Conservation (phyloP, 2,329 filamentous ascomycete genomes). For the Juglanconis sp. region DNA sequence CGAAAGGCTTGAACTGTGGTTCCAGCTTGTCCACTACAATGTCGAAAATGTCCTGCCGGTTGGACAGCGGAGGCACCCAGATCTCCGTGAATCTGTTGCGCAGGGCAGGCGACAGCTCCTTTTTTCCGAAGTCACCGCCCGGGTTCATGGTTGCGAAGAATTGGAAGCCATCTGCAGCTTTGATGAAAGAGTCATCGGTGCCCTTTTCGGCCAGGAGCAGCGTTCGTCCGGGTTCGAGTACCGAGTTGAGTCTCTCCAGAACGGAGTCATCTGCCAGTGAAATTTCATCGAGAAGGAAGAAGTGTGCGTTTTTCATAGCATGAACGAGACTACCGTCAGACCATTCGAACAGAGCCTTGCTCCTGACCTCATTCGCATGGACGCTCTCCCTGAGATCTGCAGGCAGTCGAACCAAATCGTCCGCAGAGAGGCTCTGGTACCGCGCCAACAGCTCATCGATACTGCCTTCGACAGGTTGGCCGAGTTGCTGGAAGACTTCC, state of each 20-base stretch:
- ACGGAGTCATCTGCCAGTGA: constrained; percentile 97
- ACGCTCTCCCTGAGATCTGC: constrained; percentile 46
- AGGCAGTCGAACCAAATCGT: constrained; percentile 45
- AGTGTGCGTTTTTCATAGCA: constrained; percentile 85
- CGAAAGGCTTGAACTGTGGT: constrained; percentile 51
- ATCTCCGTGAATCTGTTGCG: constrained; percentile 98
- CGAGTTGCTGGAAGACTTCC: constrained; percentile 39
- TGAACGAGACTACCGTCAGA: constrained; percentile 89
- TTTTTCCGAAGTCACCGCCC: constrained; percentile 96
- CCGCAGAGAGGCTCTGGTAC: constrained; percentile 53
- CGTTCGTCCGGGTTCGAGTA: constrained; percentile 82
- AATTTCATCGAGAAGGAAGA: constrained; percentile 95
- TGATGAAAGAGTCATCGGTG: constrained; percentile 74
- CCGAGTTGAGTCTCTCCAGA: constrained; percentile 91
- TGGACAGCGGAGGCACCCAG: constrained; percentile 88
- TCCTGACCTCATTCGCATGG: constrained; percentile 52
- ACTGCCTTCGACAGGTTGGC: constrained; percentile 33
- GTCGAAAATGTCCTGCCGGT: constrained; percentile 79
- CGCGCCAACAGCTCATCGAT: constrained; percentile 55
- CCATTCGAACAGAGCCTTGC: constrained; percentile 93
- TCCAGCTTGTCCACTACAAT: constrained; percentile 78
- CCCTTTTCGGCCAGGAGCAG: constrained; percentile 94
- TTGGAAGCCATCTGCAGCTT: constrained; percentile 77
- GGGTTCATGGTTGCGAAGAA: constrained; percentile 99
- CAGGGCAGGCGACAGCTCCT: constrained; percentile 90